Base-by-base conservation (phyloP, 495 filamentous ascomycete species). In the Barbatosphaeria neglecta region DNA sequence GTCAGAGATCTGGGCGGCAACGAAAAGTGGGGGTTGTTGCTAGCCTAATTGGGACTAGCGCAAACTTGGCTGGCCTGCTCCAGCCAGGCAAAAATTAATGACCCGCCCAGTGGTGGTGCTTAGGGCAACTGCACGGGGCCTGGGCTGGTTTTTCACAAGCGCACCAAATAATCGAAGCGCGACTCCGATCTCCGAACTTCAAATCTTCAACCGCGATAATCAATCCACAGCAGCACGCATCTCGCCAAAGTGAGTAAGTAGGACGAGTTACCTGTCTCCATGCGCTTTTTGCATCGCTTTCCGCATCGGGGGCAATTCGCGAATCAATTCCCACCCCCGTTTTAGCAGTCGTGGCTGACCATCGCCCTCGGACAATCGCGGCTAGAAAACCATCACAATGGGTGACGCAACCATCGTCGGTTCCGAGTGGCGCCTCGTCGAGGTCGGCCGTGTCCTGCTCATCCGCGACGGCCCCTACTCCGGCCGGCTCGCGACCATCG, bases 391-490 rank as follows among this genome's bases (percentile, higher is more conserved):
- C 39, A 23, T 41, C 39, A 41, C 20, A 22, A 41, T 41, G 39
- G 39, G 39, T 41, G 39, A 41, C 15, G 39, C 17, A 41, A n/a
- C 18, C 20, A 41, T 41, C 22, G 20, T 23, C 20, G 39, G 39
- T 23, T 41, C 39, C 6, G 10, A 41, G 3, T 95, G 84, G 86
- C 88, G 87, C 69, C 76, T 84, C 62, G 87, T 99, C 64, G 89
- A 99, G 78, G 86, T 96, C 73, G 93, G 93, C 76, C 89, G 93
- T 60, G 83, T 92, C 55, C 81, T 95, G 62, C 78, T 95, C 73
- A 78, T 80, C 59, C 64, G 74, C 59, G 83, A 82, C 54, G 60
- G 63, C 53, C 84, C 81, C 53, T 86, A 80, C 76, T 74, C 67
- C 52, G 90, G 89, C 71, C 84, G 83, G 69, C 80, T 97, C 52